These are phyloP conservation scores for Elymus sibiricus DNA, from an alignment of 176 grass and related monocot genomes.

Conservation along the genomic window DNA sequence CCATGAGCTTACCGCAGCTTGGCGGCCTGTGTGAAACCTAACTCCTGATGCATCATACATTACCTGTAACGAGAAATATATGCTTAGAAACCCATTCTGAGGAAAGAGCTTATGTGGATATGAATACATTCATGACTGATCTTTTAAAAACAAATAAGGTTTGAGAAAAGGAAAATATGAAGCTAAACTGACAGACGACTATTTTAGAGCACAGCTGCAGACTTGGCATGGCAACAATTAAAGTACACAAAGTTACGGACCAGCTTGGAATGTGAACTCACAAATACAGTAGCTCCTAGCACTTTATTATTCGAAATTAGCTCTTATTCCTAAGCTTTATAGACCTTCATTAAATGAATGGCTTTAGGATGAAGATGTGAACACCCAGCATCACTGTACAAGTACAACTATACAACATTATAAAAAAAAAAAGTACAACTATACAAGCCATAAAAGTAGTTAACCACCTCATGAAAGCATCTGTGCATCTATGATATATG, in stretches of 20 bases:
- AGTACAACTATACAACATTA: no score
- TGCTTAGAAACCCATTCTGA: background rate
- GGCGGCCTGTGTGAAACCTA: constrained; percentile 87
- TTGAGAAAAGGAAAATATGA: constrained; percentile 3
- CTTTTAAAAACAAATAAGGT: background rate
- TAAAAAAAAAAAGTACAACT: background rate
- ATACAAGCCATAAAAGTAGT: background rate
- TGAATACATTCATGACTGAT: constrained; percentile 16
- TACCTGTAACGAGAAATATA: constrained; percentile 49
- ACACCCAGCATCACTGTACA: background rate
- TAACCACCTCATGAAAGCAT: background rate
- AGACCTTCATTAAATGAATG: background rate
- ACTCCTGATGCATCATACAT: constrained; percentile 99
- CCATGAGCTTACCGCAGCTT: constrained; percentile 78
- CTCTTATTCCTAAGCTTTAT: background rate
- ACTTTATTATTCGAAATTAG: background rate
- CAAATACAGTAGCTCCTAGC: background rate
- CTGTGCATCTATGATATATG: background rate
- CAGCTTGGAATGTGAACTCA: background rate
- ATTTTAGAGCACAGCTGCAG: background rate
- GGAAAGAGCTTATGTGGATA: background rate
- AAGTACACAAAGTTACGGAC: background rate
- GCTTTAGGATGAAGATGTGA: background rate
- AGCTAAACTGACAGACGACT: background rate
- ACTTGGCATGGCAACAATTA: background rate